phyloP scores from a whole-genome alignment of 495 filamentous ascomycete species.

The Penicillium cosmopolitanum region DNA sequence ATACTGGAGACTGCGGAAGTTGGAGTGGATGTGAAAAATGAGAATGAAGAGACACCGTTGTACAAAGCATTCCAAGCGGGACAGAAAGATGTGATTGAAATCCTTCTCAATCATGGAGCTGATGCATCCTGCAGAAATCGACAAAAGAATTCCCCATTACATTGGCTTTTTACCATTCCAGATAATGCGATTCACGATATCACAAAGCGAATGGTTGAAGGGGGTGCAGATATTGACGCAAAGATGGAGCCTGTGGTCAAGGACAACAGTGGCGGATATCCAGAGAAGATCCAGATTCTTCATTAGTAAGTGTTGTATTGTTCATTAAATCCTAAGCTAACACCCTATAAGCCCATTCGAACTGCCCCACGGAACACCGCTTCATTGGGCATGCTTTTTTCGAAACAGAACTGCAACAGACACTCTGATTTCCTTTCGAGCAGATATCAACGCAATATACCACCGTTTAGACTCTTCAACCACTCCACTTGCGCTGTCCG shows the following conservation, averaged over 20 bases:
- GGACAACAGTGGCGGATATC: conserved; percentile 20
- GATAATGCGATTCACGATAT: conserved; percentile 8
- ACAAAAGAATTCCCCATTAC: conserved; percentile 23
- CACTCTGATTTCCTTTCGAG: conserved; percentile 23
- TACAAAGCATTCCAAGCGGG: conserved; percentile 37
- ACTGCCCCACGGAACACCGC: conserved; percentile 32
- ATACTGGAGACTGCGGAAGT: conserved; percentile 17
- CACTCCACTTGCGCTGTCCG: conserved; percentile 22
- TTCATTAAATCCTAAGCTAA: neutral
- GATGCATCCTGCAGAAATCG: conserved; percentile 18
- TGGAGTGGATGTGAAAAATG: conserved; percentile 22
- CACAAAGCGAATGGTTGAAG: conserved; percentile 15
- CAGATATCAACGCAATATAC: conserved; percentile 13
- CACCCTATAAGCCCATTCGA: conserved; percentile 29
- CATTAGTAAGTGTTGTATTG: conserved; percentile 21
- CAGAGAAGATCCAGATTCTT: conserved; percentile 24
- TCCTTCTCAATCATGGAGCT: conserved; percentile 26
- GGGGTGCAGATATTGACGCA: conserved; percentile 20
- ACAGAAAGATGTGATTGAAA: conserved; percentile 21
- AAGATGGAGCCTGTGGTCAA: conserved; percentile 20
- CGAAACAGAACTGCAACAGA: conserved; percentile 21
- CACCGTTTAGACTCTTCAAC: conserved; percentile 17
- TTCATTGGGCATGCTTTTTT: conserved; percentile 35
- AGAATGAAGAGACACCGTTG: conserved; percentile 30
- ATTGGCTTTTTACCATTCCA: conserved; percentile 19